A percentile compares a stretch with the other conserved stretches of the same genome.
Conservation (phyloP, 177 flowering plant genomes). For the Vitis hybrid region DNA sequence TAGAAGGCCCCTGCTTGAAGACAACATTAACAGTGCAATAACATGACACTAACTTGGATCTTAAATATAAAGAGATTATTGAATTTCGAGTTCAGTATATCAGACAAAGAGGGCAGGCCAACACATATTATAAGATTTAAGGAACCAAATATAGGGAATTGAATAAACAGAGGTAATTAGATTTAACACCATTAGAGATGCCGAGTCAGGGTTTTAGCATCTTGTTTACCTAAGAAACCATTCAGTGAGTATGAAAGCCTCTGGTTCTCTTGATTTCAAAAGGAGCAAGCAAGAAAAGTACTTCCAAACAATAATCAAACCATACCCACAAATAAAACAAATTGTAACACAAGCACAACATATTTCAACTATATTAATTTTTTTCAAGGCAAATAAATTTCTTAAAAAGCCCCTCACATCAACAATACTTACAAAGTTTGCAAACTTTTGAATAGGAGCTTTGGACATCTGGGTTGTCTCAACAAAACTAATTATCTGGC, state of each 20-base stretch:
- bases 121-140: not conserved
- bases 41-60: too few species aligned
- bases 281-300: not conserved
- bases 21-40: too few species aligned
- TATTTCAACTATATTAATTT: not conserved
- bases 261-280: too few species aligned
- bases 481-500: constrained; percentile 89
- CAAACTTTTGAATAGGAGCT: constrained; percentile 99
- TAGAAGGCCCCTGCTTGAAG: too few species aligned
- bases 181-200: not conserved
- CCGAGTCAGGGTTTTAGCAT: not conserved
- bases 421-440: constrained; percentile 79
- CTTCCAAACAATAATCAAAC: not conserved
- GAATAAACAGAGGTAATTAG: not conserved
- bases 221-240: not conserved
- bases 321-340: not conserved
- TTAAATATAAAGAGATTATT: too few species aligned
- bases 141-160: not conserved
- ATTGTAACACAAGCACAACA: constrained; percentile 2
- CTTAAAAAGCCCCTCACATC: too few species aligned
- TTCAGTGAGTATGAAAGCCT: not conserved
- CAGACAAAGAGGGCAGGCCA: not conserved
- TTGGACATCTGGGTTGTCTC: constrained; percentile 99
- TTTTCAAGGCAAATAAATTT: too few species aligned
- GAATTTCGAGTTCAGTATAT: too few species aligned